Base-by-base conservation (phyloP, 305 asterid genomes). In the Solanum hybrid region DNA sequence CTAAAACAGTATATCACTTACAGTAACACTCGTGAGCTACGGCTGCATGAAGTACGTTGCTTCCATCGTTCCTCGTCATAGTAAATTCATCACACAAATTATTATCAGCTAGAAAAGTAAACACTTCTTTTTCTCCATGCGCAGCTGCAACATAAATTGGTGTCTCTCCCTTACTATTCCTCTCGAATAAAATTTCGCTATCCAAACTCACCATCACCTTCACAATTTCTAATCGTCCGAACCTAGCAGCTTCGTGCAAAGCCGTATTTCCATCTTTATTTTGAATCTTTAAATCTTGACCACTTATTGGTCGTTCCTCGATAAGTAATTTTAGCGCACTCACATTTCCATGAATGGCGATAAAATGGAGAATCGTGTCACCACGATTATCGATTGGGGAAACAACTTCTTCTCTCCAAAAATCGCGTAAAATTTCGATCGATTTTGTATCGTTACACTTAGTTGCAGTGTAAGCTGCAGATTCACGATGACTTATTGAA, bases 161-260 rank as follows among this genome's bases (percentile, higher is more conserved):
- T 6, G 90, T 78, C 57, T 89, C 90, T 32, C 90, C 87, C 24
- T 8, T 51, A 8, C 5, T 34, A 61, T 89, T 89, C 7, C 78
- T 36, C 24, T 39, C 37, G 8, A 13, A 89, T 4, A 79, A 37
- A n/a, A 79, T 70, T 10, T 45, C 36, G 0, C 22, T 32, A 1
- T 75, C 24, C 86, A 17, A 45, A 7, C 17, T 77, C 24, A 89
- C 68, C 87, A 89, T 14, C 20, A 22, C 4, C 45, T 78, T 1
- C 61, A 15, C 87, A 7, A 77, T 65, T 27, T 89, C 32, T 29
- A 15, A 57, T 79, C 79, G 38, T 26, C 90, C 87, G 5, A 45
- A 78, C 86, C 29, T 89, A 10, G 78, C 65, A 24, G 87, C 90
- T 37, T 89, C 86, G 27, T 89, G 90, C 79, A 89, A 45, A 33